Evolutionary conservation across 2,329 filamentous ascomycete species (phyloP).

Genomic region (Pezicula neosporulosa): DNA sequence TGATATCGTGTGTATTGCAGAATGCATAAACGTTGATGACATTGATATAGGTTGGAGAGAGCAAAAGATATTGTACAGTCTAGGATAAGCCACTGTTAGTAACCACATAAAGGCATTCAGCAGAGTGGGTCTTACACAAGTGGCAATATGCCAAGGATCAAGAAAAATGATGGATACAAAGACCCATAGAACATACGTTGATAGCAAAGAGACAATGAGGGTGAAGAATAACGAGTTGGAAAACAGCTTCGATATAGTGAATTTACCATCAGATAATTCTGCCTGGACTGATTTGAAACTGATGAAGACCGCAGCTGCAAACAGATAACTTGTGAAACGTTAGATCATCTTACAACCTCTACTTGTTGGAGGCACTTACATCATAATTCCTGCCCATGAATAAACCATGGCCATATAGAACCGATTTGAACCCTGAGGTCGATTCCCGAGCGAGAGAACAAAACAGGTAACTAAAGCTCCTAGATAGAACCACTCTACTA

Average conservation of each 20-base stretch:
- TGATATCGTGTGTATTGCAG: constrained; percentile 95
- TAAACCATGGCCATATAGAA: constrained; percentile 93
- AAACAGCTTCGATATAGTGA: constrained; percentile 71
- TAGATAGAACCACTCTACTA: constrained; percentile 94
- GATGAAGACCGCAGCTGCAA: constrained; percentile 91
- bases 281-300: constrained; percentile 78
- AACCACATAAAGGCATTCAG: not conserved
- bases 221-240: constrained; percentile 86
- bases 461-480: constrained; percentile 89
- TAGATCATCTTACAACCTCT: not conserved
- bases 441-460: constrained; percentile 86
- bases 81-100: not conserved
- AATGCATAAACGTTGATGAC: constrained; percentile 98
- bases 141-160: constrained; percentile 98
- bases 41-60: constrained; percentile 95
- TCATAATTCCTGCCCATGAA: constrained; percentile 93
- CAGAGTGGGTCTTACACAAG: constrained; percentile 40
- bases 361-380: constrained; percentile 47
- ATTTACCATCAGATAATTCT: constrained; percentile 58
- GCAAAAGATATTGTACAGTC: constrained; percentile 86
- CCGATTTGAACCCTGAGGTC: constrained; percentile 85
- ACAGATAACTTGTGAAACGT: constrained; percentile 60
- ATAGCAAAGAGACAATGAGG: constrained; percentile 84
- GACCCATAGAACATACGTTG: constrained; percentile 90
- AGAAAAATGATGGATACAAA: constrained; percentile 88